Base-by-base conservation (phyloP, 1,284 basidiomycete species). In the Melanopsichium pennsylvanicum region DNA sequence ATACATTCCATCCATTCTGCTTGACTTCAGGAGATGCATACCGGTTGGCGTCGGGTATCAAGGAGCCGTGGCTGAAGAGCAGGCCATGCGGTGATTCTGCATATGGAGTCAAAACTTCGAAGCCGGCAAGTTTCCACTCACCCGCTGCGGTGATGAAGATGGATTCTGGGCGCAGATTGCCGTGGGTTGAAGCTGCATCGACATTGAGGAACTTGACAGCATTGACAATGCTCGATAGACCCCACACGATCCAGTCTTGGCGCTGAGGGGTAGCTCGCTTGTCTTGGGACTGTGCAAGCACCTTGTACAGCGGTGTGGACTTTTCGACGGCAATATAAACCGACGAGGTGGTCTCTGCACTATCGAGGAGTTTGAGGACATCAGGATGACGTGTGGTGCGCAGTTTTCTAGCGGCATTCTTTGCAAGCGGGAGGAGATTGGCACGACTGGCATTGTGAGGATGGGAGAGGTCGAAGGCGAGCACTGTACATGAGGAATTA, bases 321-420 rank as follows among this genome's bases (percentile, higher is more conserved):
- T 90, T 89, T 82, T 98, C 96, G 0, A 95, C 97, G 84, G 96
- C 91, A 72, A 99, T 92, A 82, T 93, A 91, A 34, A 98, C 87
- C 1, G 87, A 87, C 0, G 87, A 87, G 40, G 95, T 92, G 2
- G 92, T 90, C 79, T 97, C 94, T 6, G 92, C 88, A 1, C 87
- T 91, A 18, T 82, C 82, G 83, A 98, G 88, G 82, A 96, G 95
- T 80, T 91, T 94, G 73, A 99, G 87, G 3, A 98, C 88, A 81
- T 97, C 91, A 0, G 96, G 96, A 84, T 98, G 96, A 31, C 96
- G 87, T 7, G 90, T 90, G 2, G 92, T 91, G 34, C 94, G 87
- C 11, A 98, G 85, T 82, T 95, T 97, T 62, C 91, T 88, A 29
- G 97, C 84, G 0, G 93, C 88, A 82, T 98, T 98, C 80, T 89